These are phyloP conservation scores for Tephrocybe sp. DNA, from an alignment of 768 basidiomycete species.

Conservation along the genomic window DNA sequence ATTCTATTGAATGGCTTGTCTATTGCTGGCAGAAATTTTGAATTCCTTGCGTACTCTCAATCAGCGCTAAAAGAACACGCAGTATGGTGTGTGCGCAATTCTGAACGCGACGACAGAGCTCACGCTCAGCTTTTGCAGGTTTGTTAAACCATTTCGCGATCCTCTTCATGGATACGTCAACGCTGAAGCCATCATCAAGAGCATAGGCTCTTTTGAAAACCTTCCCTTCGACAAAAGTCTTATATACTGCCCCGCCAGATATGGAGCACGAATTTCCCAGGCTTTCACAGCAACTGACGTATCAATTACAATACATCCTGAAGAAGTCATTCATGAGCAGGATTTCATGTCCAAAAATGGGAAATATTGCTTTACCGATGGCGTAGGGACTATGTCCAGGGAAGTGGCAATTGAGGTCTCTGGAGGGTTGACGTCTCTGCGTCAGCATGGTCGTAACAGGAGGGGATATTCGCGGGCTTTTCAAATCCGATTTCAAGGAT, in stretches of 20 bases:
- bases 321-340: constrained; percentile 43
- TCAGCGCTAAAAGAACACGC: constrained; percentile 71
- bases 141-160: constrained; percentile 56
- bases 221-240: constrained; percentile 44
- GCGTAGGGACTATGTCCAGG: constrained; percentile 63
- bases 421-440: constrained; percentile 36
- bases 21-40: constrained; percentile 55
- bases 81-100: constrained; percentile 41
- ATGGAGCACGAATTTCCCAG: constrained; percentile 70
- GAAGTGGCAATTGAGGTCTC: constrained; percentile 54
- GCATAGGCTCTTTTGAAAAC: constrained; percentile 54
- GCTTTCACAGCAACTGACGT: constrained; percentile 75
- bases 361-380: constrained; percentile 65
- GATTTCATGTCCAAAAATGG: constrained; percentile 35
- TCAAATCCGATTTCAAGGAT: constrained; percentile 63
- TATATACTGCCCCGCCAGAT: constrained; percentile 65
- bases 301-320: constrained; percentile 43
- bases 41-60: constrained; percentile 72
- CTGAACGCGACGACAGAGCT: not conserved
- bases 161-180: constrained; percentile 26
- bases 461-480: constrained; percentile 47
- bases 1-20: constrained; percentile 45
- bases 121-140: constrained; percentile 39
- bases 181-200: constrained; percentile 50
- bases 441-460: constrained; percentile 30